Base-by-base conservation (phyloP, 192 early-diverging fungal genomes). In the Backusella parvicylindrica region DNA sequence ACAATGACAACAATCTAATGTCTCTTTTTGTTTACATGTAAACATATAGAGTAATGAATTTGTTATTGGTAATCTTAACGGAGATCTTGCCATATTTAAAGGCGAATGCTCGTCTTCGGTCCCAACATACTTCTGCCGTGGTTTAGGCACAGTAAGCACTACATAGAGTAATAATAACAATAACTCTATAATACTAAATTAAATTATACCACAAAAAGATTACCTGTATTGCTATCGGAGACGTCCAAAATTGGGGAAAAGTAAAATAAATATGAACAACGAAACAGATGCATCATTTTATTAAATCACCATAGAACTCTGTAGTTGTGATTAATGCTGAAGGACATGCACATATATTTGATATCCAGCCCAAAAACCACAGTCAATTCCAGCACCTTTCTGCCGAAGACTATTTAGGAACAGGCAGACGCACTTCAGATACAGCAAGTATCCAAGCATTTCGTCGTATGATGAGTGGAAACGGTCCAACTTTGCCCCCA, bases 21-120 rank as follows among this genome's bases (percentile, higher is more conserved):
- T 47, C 43, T n/a, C 3, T 3, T 18, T 47, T n/a, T 47, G 43
- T 47, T 47, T 47, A 1, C 43, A 7, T 47, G 40, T 41, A 16
- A 41, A 41, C 40, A 28, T 64, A 31, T 69, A 88, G 86, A 86
- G 86, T 41, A 87, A 86, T 75, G 86, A 86, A 77, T 89, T 89
- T 81, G 86, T 89, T 7, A 86, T 89, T 67, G 87, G 87, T 28
- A 89, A 89, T 71, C 64, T 89, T 43, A 83, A 85, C 40, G 87
- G 87, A 21, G 86, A 87, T 49, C 76, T 89, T 0, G 84, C 85
- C 64, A 82, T 89, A 16, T 89, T 87, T 43, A 89, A 89, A 79
- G 86, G 86, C 33, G 83, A 84, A 9, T 77, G 85, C 37, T 64
- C 72, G 1, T 65, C 77, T 15, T 86, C 86, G 3, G 28, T 76